Conservation (phyloP, 108 stramenopile genomes). For the Aureococcus anophagefferens region DNA sequence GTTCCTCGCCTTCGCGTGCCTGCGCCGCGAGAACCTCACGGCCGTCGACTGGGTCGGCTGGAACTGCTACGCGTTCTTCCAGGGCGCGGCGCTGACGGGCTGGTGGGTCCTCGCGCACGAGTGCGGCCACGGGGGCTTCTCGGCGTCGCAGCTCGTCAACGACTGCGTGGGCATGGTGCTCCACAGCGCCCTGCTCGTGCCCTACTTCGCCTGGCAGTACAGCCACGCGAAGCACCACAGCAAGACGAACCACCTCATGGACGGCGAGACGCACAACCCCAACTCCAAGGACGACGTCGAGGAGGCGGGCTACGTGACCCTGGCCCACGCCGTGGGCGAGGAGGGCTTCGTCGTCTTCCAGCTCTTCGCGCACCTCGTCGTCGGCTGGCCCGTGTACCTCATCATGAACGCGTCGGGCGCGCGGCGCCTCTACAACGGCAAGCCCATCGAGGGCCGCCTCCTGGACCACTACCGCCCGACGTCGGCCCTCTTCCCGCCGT, state of each 20-base stretch:
- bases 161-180: conserved; percentile 85
- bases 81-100: conserved; percentile 83
- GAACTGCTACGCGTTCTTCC: conserved; percentile 87
- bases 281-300: conserved; percentile 44
- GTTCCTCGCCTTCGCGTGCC: conserved; percentile 66
- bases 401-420: conserved; percentile 67
- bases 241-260: conserved; percentile 85
- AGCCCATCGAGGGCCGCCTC: conserved; percentile 47
- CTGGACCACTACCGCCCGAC: conserved; percentile 75
- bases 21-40: conserved; percentile 43
- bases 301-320: conserved; percentile 53
- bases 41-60: conserved; percentile 63
- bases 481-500: conserved; percentile 78
- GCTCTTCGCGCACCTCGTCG: conserved; percentile 69
- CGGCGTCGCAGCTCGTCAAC: conserved; percentile 76
- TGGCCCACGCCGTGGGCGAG: conserved; percentile 77
- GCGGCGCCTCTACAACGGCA: conserved; percentile 55
- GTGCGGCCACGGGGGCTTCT: conserved; percentile 96
- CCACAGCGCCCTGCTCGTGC: conserved; percentile 92
- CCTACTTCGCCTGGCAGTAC: conserved; percentile 98
- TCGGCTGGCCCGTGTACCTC: conserved; percentile 80
- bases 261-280: conserved; percentile 83
- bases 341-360: conserved; percentile 77
- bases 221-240: conserved; percentile 97
- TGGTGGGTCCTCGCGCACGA: conserved; percentile 99